These are phyloP conservation scores for Rutstroemia sp. DNA, from an alignment of 2,329 filamentous ascomycete species.

Conservation along the genomic window DNA sequence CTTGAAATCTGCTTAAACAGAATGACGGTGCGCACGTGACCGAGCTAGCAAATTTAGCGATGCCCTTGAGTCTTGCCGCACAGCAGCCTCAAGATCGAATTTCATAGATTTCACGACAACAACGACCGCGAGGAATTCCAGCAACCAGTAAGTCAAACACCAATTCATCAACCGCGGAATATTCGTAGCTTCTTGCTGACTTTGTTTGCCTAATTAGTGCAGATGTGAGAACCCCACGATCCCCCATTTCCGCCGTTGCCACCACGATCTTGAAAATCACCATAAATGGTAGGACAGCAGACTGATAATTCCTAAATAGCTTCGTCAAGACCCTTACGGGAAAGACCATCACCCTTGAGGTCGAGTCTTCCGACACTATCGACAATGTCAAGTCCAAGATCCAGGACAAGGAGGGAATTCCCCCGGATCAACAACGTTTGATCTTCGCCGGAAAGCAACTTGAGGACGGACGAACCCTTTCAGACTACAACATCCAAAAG, in stretches of 20 bases:
- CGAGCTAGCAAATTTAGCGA: not conserved
- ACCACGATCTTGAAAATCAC: slow-evolving; percentile 10
- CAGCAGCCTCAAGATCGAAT: slow-evolving; percentile 3
- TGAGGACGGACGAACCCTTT: slow-evolving; percentile 93
- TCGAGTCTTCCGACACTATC: slow-evolving; percentile 98
- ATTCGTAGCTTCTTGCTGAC: slow-evolving; percentile 29
- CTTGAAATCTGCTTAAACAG: too few species aligned
- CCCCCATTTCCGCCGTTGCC: slow-evolving; percentile 19
- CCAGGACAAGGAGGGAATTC: slow-evolving; percentile 99
- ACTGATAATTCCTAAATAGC: slow-evolving; percentile 42
- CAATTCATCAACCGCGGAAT: not conserved
- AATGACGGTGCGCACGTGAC: not conserved
- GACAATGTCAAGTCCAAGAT: slow-evolving; percentile 99
- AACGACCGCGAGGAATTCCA: slow-evolving; percentile 24
- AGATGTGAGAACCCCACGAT: slow-evolving; percentile 63
- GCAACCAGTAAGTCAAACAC: slow-evolving; percentile 46
- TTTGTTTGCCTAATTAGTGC: slow-evolving; percentile 51
- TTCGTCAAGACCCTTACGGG: slow-evolving; percentile 99
- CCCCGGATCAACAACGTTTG: slow-evolving; percentile 95
- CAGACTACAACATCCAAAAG: slow-evolving; percentile 99
- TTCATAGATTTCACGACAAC: slow-evolving; percentile 15
- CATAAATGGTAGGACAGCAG: slow-evolving; percentile 8
- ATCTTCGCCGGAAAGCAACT: slow-evolving; percentile 99
- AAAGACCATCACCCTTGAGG: slow-evolving; percentile 99
- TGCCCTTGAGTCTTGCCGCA: not conserved